A percentile compares a stretch with the other conserved stretches of the same genome.
These are phyloP conservation scores for Phoma sp. DNA, from an alignment of 2,329 filamentous ascomycete species.

Conservation along the genomic window DNA sequence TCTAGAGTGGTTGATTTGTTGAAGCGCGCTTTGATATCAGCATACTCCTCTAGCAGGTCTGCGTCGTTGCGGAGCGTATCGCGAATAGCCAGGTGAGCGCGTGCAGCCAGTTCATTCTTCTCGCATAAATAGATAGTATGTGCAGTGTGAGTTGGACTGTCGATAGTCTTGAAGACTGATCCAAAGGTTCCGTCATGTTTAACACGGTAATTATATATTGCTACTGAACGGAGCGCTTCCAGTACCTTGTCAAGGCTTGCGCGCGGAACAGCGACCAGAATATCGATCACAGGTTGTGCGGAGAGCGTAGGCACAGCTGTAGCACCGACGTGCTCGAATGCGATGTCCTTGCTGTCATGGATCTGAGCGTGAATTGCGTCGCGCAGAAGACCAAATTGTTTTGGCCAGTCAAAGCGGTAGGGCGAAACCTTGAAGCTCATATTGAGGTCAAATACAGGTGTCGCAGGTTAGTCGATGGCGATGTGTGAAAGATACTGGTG, in stretches of 20 bases:
- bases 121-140: constrained; percentile 49
- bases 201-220: background rate
- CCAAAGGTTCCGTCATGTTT: background rate
- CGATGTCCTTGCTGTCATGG: constrained; percentile 19
- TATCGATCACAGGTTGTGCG: constrained; percentile 50
- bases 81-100: constrained; percentile 51
- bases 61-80: constrained; percentile 42
- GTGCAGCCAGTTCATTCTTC: constrained; percentile 33
- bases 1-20: constrained; percentile 24
- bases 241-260: background rate
- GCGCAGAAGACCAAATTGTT: no score
- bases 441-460: no score
- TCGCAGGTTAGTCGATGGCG: background rate
- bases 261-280: constrained; percentile 42
- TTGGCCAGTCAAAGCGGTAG: constrained; percentile 42
- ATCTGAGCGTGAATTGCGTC: constrained; percentile 31
- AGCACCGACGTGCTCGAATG: constrained; percentile 50
- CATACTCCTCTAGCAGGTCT: constrained; percentile 43
- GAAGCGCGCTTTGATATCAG: background rate
- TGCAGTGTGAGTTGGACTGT: no score
- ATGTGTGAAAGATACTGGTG: no score
- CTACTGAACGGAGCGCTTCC: background rate
- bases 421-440: constrained; percentile 30
- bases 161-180: background rate
- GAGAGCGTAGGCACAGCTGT: constrained; percentile 46